These are phyloP conservation scores for Streptanthus diversifolius DNA, from an alignment of 345 rosid species.

Conservation along the genomic window DNA sequence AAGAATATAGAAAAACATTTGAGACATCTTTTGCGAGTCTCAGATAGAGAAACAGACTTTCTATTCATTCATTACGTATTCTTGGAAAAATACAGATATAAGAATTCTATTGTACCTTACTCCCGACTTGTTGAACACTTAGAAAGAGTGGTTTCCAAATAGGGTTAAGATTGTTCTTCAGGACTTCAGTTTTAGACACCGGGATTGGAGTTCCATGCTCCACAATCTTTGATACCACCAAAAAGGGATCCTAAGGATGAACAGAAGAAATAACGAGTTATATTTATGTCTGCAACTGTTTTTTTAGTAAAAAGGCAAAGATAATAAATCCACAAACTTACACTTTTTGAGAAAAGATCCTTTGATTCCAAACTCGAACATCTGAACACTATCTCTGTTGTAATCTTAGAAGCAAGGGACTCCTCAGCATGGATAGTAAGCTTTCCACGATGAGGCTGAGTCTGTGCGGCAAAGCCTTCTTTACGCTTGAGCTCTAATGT, in stretches of 20 bases:
- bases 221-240: constrained; percentile 68
- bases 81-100: neutral
- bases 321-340: constrained; percentile 37
- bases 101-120: constrained; percentile 54
- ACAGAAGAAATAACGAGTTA: neutral
- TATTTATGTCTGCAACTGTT: neutral
- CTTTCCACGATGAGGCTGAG: constrained; percentile 50
- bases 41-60: neutral
- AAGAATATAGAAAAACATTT: neutral
- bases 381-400: constrained; percentile 65
- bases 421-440: constrained; percentile 87
- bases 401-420: constrained; percentile 62
- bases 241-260: constrained; percentile 69
- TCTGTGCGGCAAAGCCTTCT: constrained; percentile 46
- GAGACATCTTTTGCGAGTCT: constrained; percentile 2
- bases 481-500: constrained; percentile 55
- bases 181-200: constrained; percentile 81
- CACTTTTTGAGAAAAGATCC: constrained; percentile 84
- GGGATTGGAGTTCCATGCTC: constrained; percentile 64
- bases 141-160: constrained; percentile 69
- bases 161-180: constrained; percentile 68
- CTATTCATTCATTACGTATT: neutral
- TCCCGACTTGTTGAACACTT: constrained; percentile 82
- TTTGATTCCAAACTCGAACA: constrained; percentile 75
- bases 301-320: constrained; percentile 11